Base-by-base conservation (phyloP, 345 rosid genomes). In the Anacardium occidentale region DNA sequence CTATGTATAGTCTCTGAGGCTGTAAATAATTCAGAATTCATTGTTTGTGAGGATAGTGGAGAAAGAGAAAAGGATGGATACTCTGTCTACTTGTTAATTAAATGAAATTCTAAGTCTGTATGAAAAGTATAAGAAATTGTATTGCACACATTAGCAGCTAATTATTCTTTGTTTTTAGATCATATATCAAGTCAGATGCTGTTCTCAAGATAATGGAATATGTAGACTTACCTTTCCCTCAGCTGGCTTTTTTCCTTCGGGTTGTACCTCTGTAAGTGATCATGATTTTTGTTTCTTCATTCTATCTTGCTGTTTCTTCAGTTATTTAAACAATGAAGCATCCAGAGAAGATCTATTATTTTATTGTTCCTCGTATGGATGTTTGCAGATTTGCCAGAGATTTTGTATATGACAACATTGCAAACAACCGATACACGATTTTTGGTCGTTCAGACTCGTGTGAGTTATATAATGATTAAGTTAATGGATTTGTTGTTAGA, bases 361-460 rank as follows among this genome's bases (percentile, higher is more conserved):
- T 22, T 51, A n/a, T 4, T 26, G 5, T 48, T 64, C 1, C 26
- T 5, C 26, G 7, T 64, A n/a, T 55, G 64, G 22, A 9, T 70
- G 68, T 34, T 74, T 66, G 81, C 82, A 92, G 98, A 87, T 87
- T 88, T 76, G 10, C 79, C 37, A 85, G 97, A 55, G 98, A 92
- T 54, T 83, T 92, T 73, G 70, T 75, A 52, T 90, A 90, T 51
- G 98, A 90, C 61, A 92, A 89, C 22, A 73, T 94, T 75, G 95
- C 98, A 42, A 79, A 83, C 83, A 90, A 94, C 48, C 86, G 97
- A 0, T 94, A 94, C 64, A 81, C 81, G 0, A 52, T 94, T 60
- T 89, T 94, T 60, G 95, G 97, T 59, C 86, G 89, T 69, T 81
- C 98, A 8, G 97, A 89, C 65, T 90, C 97, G n/a, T 91, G 93